phyloP scores from a whole-genome alignment of 2,329 filamentous ascomycete species.

The Trichoderma breve region DNA sequence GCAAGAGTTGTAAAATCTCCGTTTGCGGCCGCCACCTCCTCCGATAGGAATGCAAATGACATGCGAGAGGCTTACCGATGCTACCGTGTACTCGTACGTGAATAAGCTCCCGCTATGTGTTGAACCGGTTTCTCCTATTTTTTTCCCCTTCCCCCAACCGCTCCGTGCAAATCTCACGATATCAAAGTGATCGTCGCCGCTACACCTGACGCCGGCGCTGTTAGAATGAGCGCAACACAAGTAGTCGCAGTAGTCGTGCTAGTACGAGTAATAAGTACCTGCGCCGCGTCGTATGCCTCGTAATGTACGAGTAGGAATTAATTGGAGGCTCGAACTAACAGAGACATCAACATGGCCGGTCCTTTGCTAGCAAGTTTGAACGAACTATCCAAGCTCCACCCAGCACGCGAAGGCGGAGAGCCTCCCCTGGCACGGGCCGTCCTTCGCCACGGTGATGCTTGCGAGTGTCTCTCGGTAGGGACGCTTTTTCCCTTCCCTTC shows the following conservation, averaged over 20 bases:
- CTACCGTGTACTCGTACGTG: neutral
- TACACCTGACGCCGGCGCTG: neutral
- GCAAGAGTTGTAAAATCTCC: neutral
- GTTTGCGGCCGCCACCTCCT: neutral
- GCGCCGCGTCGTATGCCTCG: neutral
- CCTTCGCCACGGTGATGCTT: conserved; percentile 1
- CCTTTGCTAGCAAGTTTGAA: neutral
- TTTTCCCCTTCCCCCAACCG: neutral
- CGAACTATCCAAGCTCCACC: neutral
- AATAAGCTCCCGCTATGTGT: neutral
- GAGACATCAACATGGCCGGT: neutral
- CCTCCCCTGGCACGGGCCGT: conserved; percentile 17
- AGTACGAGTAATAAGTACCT: neutral
- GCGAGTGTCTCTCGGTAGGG: neutral
- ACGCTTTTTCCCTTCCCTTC: neutral
- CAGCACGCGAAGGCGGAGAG: conserved; percentile 14
- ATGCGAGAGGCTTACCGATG: neutral
- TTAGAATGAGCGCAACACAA: neutral
- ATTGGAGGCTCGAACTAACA: neutral
- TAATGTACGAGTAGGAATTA: neutral
- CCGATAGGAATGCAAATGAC: neutral
- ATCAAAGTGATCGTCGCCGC: neutral
- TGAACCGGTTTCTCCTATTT: neutral
- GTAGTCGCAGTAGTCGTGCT: neutral
- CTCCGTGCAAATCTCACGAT: neutral